Base-by-base conservation (phyloP, 2,329 filamentous ascomycete species). In the Fusarium tupiense region DNA sequence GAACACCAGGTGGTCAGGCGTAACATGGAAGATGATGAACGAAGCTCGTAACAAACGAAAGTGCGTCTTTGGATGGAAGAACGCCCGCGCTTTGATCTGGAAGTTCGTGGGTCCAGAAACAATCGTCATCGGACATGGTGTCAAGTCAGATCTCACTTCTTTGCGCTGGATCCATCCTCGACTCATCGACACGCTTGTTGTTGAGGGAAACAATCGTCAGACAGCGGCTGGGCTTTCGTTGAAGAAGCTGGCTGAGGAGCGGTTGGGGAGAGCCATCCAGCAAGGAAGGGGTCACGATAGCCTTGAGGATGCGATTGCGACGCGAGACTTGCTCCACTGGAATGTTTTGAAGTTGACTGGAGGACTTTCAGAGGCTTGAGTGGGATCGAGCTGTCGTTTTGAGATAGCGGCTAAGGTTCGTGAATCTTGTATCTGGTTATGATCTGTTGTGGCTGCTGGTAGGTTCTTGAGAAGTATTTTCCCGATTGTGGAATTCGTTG, bases 1-100 rank as follows among this genome's bases (percentile, higher is more conserved):
- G 74, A 87, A 88, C 74, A 89, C 86, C 1, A 81, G 78, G 7
- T 88, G 79, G 68, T 88, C 88, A 1, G 88, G 88, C 3, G 84
- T 90, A 6, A 84, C 82, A 0, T 76, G 77, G 35, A 67, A 64
- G 6, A 80, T 82, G 26, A 83, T 89, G 78, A 70, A 82, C 6
- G 69, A 79, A 0, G 84, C 84, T 8, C 78, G 79, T 2, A 78
- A 75, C 6, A 71, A 65, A 9, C 69, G 78, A 0, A 77, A 75
- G 2, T 85, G 83, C 47, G 69, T 89, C 1, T 68, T 81, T 5
- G 88, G 88, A 0, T 80, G 81, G 8, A 80, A 83, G 33, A 81
- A 79, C 7, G 87, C 87, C 2, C 81, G 87, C 4, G 64, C 77
- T 6, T 81, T 80, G 5, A 64, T 89, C 0, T 87, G 84, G 80